Percentiles rank a stretch among this genome's conserved stretches.
Conservation (phyloP, 768 basidiomycete genomes). For the Termitomyces eurrhizus region DNA sequence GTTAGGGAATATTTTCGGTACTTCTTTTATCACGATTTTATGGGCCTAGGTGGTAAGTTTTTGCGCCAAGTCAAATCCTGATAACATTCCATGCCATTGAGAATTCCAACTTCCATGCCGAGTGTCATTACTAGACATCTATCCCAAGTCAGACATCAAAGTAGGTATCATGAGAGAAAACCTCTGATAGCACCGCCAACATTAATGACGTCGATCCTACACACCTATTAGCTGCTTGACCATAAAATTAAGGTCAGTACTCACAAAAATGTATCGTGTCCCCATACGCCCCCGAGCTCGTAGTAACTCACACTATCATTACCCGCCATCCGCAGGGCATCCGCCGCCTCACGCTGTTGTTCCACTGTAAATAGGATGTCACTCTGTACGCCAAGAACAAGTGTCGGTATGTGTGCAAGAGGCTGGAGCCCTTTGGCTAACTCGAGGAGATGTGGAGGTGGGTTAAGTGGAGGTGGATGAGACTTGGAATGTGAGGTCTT, state of each 20-base stretch:
- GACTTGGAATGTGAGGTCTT: conserved; percentile 58
- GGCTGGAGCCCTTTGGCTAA: conserved; percentile 78
- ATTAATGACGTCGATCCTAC: conserved; percentile 16
- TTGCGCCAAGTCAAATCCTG: background rate
- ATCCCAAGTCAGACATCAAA: background rate
- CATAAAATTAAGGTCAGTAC: conserved; percentile 23
- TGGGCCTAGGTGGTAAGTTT: background rate
- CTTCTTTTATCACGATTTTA: background rate
- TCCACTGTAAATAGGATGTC: conserved; percentile 97
- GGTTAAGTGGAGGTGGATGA: conserved; percentile 68
- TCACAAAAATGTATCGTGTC: conserved; percentile 95
- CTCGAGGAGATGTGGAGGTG: conserved; percentile 69
- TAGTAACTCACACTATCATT: conserved; percentile 91
- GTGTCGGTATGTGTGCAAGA: conserved; percentile 69
- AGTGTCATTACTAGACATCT: background rate
- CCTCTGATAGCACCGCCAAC: conserved; percentile 18
- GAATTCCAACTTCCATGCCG: background rate
- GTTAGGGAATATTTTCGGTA: background rate
- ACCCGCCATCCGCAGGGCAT: conserved; percentile 87
- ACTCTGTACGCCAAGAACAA: conserved; percentile 92
- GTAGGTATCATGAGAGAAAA: conserved; percentile 10
- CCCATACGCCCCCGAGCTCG: conserved; percentile 99
- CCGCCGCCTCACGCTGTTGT: conserved; percentile 92
- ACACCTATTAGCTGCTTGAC: background rate
- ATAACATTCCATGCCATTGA: background rate